A percentile compares a stretch with the other conserved stretches of the same genome.
Conservation (phyloP, 768 basidiomycete genomes). For the Macrolepiota albuminosa region DNA sequence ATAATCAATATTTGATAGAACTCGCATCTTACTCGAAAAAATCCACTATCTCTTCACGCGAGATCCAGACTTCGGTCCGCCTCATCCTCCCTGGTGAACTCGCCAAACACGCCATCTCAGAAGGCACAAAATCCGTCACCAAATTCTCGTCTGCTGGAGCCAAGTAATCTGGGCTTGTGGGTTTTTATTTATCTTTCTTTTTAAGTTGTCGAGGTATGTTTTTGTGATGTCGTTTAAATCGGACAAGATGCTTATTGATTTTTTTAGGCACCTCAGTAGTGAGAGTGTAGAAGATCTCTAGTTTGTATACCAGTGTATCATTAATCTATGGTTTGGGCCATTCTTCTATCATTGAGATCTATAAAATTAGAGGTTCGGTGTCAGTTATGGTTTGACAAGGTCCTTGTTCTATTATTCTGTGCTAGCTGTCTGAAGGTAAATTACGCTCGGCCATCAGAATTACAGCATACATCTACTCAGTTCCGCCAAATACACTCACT, state of each 20-base stretch:
- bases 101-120: constrained; percentile 97
- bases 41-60: constrained; percentile 96
- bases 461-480: no score
- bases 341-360: neutral
- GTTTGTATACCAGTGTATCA: constrained; percentile 18
- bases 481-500: no score
- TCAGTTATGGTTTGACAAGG: no score
- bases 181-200: constrained; percentile 3
- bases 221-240: neutral
- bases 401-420: no score
- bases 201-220: constrained; percentile 9
- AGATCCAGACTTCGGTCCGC: constrained; percentile 95
- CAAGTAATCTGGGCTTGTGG: constrained; percentile 30
- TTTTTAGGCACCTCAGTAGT: constrained; percentile 7
- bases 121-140: constrained; percentile 66
- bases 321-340: constrained; percentile 6
- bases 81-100: constrained; percentile 96
- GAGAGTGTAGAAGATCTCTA: constrained; percentile 13
- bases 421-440: no score
- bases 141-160: constrained; percentile 59
- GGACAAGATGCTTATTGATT: neutral
- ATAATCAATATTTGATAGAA: constrained; percentile 40
- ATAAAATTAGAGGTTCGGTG: no score
- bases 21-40: constrained; percentile 98
- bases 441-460: no score